phyloP scores from a whole-genome alignment of 2,329 filamentous ascomycete species.

The Xylariomycetidae sp. region DNA sequence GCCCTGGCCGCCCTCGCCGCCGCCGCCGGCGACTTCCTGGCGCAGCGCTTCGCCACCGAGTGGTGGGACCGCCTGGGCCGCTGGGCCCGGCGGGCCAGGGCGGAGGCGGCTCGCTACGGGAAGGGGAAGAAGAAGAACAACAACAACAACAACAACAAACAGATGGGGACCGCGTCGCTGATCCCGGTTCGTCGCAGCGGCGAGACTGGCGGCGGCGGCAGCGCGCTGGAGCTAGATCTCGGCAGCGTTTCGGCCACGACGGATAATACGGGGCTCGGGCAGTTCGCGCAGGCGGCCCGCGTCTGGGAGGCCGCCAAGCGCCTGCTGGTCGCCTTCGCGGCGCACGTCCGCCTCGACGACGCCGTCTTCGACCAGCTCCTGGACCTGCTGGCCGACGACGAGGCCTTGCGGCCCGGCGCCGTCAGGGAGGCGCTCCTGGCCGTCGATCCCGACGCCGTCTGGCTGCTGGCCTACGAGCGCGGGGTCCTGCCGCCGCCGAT shows the following conservation, averaged over 20 bases:
- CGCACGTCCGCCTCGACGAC: slow-evolving; percentile 59
- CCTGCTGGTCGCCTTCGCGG: slow-evolving; percentile 55
- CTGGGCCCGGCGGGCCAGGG: slow-evolving; percentile 38
- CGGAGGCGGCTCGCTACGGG: slow-evolving; percentile 27
- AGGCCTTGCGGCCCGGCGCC: slow-evolving; percentile 37
- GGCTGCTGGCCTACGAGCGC: slow-evolving; percentile 54
- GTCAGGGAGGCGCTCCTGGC: slow-evolving; percentile 53
- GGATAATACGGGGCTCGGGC: slow-evolving; percentile 37
- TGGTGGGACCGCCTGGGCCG: slow-evolving; percentile 51
- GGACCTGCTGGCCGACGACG: slow-evolving; percentile 53
- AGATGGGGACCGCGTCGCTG: slow-evolving; percentile 10
- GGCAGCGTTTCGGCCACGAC: slow-evolving; percentile 4
- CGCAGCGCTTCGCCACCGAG: slow-evolving; percentile 65
- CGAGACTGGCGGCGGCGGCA: slow-evolving; percentile 13
- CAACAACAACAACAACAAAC: slow-evolving; percentile 6
- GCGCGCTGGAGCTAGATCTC: slow-evolving; percentile 6
- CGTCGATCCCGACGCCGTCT: slow-evolving; percentile 70
- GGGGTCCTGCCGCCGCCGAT: slow-evolving; percentile 31
- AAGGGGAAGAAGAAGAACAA: slow-evolving; percentile 5
- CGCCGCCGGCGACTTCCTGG: slow-evolving; percentile 75
- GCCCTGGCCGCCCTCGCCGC: slow-evolving; percentile 64
- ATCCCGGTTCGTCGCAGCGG: slow-evolving; percentile 22
- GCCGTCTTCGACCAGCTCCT: slow-evolving; percentile 67
- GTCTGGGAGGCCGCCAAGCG: slow-evolving; percentile 58
- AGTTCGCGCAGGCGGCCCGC: slow-evolving; percentile 55